Percentiles rank a stretch among this genome's conserved stretches.
phyloP scores from a whole-genome alignment of 2,329 filamentous ascomycete species.

The Didymella glomerata region DNA sequence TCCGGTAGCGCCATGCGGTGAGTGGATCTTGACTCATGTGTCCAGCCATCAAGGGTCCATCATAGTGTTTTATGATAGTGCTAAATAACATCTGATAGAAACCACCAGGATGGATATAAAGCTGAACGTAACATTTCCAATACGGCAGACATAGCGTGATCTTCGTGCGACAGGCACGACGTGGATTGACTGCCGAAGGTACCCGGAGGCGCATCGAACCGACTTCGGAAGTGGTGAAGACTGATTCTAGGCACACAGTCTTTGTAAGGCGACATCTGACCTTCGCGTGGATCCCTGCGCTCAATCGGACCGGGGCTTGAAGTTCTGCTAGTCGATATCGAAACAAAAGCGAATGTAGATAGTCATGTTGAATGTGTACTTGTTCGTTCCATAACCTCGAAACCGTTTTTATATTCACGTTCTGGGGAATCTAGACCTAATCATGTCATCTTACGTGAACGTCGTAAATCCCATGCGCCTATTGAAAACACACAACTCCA shows the following conservation, averaged over 20 bases:
- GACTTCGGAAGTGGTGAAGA: constrained; percentile 1
- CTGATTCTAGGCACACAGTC: background rate
- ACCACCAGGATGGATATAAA: background rate
- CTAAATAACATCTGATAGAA: background rate
- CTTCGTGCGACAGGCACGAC: background rate
- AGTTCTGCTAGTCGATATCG: background rate
- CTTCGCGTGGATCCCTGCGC: background rate
- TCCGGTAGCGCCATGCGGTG: constrained; percentile 19
- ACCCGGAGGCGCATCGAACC: constrained; percentile 10
- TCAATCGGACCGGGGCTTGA: background rate
- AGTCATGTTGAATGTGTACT: constrained; percentile 19
- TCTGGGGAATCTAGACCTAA: constrained; percentile 17
- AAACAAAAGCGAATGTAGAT: constrained; percentile 1
- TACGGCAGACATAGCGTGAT: background rate
- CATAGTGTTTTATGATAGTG: background rate
- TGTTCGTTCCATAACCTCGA: constrained; percentile 8
- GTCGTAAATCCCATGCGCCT: constrained; percentile 22
- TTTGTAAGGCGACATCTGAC: background rate
- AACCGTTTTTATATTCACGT: constrained; percentile 17
- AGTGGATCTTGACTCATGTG: constrained; percentile 19
- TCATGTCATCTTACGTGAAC: constrained; percentile 20
- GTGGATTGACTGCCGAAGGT: constrained; percentile 5
- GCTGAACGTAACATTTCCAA: background rate
- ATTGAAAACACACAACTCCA: constrained; percentile 13
- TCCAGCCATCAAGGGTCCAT: background rate